Conservation (phyloP, 2,329 filamentous ascomycete species). For the Alternaria brassicae region DNA sequence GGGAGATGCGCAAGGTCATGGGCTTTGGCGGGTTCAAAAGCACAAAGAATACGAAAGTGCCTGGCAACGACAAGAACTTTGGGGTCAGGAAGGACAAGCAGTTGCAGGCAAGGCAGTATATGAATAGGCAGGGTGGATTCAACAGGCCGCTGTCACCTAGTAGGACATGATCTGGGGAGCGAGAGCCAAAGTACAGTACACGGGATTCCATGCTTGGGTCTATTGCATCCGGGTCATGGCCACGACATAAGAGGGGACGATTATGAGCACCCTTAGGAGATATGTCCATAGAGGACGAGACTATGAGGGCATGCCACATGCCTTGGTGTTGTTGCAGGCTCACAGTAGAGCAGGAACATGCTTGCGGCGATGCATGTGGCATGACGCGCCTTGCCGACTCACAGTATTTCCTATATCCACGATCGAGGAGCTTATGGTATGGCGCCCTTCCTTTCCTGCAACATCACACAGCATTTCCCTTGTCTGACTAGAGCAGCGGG, state of each 20-base stretch:
- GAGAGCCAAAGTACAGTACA: background rate
- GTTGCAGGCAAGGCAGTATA: slow-evolving; percentile 95
- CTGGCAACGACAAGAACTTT: slow-evolving; percentile 80
- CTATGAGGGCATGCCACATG: too few species aligned
- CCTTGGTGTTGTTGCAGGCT: too few species aligned
- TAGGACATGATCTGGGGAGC: background rate
- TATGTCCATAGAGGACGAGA: too few species aligned
- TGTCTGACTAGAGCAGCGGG: slow-evolving; percentile 17
- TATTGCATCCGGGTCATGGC: too few species aligned
- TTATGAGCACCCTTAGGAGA: too few species aligned
- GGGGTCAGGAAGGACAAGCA: slow-evolving; percentile 91
- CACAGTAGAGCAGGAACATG: background rate
- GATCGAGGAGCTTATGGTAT: slow-evolving; percentile 11
- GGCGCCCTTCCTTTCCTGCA: background rate
- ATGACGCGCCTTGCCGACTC: background rate
- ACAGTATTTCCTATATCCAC: background rate
- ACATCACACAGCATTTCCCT: background rate
- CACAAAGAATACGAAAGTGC: slow-evolving; percentile 88
- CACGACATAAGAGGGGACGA: too few species aligned
- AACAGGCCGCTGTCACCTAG: slow-evolving; percentile 72
- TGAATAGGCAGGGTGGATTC: slow-evolving; percentile 84
- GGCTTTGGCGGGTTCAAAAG: slow-evolving; percentile 85
- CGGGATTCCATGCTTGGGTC: too few species aligned
- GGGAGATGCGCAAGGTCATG: slow-evolving; percentile 84
- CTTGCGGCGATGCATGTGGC: background rate